Base-by-base conservation (phyloP, 805 yeast genomes). In the Clavispora asparagi region DNA sequence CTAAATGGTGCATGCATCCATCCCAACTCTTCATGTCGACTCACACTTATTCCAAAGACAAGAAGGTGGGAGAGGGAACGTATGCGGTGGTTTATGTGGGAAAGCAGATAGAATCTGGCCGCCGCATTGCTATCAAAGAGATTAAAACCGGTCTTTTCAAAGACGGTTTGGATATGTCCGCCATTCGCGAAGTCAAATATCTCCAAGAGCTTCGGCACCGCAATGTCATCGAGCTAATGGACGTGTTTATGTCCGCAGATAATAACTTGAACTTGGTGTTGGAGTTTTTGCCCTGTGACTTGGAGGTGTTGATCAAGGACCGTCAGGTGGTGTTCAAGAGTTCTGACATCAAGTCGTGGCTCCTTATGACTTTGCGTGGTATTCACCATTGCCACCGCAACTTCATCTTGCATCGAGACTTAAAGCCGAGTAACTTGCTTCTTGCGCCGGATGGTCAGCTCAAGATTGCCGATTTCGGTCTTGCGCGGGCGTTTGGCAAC, bases 51-150 rank as follows among this genome's bases (percentile, higher is more conserved):
- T 62, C 75, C 28, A 72, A 72, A 46, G 96, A 90, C 46, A 82
- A 79, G 54, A 91, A 90, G 61, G 97, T 94, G 27, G 99, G 99
- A 61, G 99, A 94, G 68, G 99, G 99, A 67, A 94, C 99, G 0
- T 94, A 92, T 70, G 99, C 99, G 40, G 95, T 91, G 46, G 99
- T 94, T 6, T 89, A 83, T 58, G 73, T 91, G 13, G 98, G 98
- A 1, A 80, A 75, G 36, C 85, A 85, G 60, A 54, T 71, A 11
- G 76, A 80, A 27, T 64, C 66, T 41, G 67, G 63, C 6, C 66
- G 91, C 44, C 73, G 75, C 43, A 84, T 94, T 30, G 99, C 99
- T 53, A 84, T 95, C 49, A 94, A 94, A 61, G 97, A 90, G 71
- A 94, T 94, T 74, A 94, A 94, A 59, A 85, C 95, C 0, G 95